A percentile compares a stretch with the other conserved stretches of the same genome.
Evolutionary conservation across 345 rosid genomes (phyloP).

Genomic region (Sapria himalayana): DNA sequence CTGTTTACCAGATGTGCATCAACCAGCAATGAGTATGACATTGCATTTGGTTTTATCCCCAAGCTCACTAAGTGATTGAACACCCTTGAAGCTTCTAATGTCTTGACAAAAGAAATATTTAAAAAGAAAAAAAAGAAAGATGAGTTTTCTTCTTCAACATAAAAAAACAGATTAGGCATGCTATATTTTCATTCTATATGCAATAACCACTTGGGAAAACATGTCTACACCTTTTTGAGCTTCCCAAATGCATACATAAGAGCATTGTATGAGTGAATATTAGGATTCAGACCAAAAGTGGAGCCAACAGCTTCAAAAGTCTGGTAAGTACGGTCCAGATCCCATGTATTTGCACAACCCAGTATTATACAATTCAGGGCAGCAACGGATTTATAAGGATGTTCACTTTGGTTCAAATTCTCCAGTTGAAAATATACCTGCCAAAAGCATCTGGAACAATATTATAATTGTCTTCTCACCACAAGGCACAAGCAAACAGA

Average conservation of each 20-base stretch:
- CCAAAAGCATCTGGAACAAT: no score
- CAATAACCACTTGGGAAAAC: slow-evolving; percentile 4
- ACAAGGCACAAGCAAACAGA: no score
- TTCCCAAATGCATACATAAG: slow-evolving; percentile 71
- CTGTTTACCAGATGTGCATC: slow-evolving; percentile 80
- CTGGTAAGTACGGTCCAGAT: slow-evolving; percentile 82
- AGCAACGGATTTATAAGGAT: slow-evolving; percentile 80
- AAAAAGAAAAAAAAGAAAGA: no score
- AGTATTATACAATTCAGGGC: slow-evolving; percentile 78
- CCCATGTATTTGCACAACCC: slow-evolving; percentile 94
- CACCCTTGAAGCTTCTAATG: slow-evolving; percentile 67
- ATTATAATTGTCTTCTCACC: no score
- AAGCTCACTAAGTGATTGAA: slow-evolving; percentile 52
- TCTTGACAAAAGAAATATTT: no score
- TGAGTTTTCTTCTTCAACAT: no score
- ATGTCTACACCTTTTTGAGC: slow-evolving; percentile 45
- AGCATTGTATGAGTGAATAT: slow-evolving; percentile 74
- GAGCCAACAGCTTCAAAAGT: slow-evolving; percentile 75
- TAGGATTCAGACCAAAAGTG: slow-evolving; percentile 57
- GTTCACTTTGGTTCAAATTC: slow-evolving; percentile 43
- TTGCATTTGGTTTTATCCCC: slow-evolving; percentile 70
- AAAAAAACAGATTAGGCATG: background rate
- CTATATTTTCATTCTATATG: background rate
- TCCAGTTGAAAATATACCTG: slow-evolving; percentile 90
- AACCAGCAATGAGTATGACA: slow-evolving; percentile 57